Percentiles rank a stretch among this genome's conserved stretches.
These are phyloP conservation scores for Tetrapisispora pingtungensis DNA, from an alignment of 805 yeast genomes.

Conservation along the genomic window DNA sequence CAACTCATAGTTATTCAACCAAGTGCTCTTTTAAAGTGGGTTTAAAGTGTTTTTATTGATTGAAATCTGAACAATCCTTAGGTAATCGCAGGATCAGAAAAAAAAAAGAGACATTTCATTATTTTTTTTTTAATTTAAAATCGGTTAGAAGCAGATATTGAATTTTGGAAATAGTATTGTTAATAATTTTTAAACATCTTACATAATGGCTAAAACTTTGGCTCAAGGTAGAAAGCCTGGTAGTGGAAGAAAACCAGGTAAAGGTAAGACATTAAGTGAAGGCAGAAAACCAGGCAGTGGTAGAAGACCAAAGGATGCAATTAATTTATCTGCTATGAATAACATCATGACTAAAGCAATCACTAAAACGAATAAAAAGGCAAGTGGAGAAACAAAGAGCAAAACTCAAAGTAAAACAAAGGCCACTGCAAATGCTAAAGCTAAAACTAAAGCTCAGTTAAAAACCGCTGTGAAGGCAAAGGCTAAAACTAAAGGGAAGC, in stretches of 20 bases:
- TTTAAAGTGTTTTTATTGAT: no score
- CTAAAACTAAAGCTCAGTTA: background rate
- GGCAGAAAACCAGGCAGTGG: conserved; percentile 30
- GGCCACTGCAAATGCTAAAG: background rate
- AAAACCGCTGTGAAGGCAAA: background rate
- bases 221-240: conserved; percentile 30
- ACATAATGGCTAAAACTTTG: conserved; percentile 26
- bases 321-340: background rate
- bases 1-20: no score
- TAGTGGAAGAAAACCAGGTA: conserved; percentile 29
- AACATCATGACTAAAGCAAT: background rate
- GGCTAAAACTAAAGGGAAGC: background rate
- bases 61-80: no score
- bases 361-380: background rate
- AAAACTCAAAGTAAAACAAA: background rate
- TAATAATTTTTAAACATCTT: no score
- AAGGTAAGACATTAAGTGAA: conserved; percentile 26
- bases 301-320: conserved; percentile 12
- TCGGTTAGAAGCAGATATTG: no score
- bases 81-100: no score
- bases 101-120: no score
- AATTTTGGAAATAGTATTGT: no score
- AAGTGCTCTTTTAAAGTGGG: no score
- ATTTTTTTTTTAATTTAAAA: no score
- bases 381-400: background rate